Conservation (phyloP, 441 rosid species). For the Gossypium gossypioides region DNA sequence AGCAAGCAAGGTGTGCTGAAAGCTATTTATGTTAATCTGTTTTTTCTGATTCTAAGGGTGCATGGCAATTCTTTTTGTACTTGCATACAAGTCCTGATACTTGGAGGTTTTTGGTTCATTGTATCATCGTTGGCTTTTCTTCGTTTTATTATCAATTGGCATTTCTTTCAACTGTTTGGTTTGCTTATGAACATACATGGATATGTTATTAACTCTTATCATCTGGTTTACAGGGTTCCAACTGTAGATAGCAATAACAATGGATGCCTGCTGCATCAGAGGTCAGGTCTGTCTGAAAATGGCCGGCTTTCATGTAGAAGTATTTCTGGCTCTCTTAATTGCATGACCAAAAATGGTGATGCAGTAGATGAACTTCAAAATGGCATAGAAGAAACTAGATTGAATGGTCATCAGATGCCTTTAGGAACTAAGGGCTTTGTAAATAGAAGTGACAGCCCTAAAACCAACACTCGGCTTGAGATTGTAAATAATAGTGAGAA, state of each 20-base stretch:
- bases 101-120: background rate
- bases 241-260: conserved; percentile 23
- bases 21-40: background rate
- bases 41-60: background rate
- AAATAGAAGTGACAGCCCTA: conserved; percentile 30
- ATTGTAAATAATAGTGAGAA: conserved; percentile 48
- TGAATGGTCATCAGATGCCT: conserved; percentile 26
- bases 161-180: background rate
- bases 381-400: conserved; percentile 26
- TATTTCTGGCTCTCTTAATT: conserved; percentile 34
- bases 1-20: conserved; percentile 37
- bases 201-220: background rate
- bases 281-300: conserved; percentile 28
- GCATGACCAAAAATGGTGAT: conserved; percentile 18
- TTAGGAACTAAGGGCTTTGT: conserved; percentile 35
- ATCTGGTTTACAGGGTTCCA: conserved; percentile 25
- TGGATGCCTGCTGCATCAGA: conserved; percentile 26
- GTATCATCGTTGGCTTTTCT: background rate
- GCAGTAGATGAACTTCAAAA: conserved; percentile 20
- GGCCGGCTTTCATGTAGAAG: conserved; percentile 25
- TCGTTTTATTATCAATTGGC: background rate
- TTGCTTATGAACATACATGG: background rate
- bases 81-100: background rate
- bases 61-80: background rate
- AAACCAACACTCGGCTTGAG: conserved; percentile 26